Base-by-base conservation (phyloP, 2,329 filamentous ascomycete genomes). In the Trichoderma harzianum region DNA sequence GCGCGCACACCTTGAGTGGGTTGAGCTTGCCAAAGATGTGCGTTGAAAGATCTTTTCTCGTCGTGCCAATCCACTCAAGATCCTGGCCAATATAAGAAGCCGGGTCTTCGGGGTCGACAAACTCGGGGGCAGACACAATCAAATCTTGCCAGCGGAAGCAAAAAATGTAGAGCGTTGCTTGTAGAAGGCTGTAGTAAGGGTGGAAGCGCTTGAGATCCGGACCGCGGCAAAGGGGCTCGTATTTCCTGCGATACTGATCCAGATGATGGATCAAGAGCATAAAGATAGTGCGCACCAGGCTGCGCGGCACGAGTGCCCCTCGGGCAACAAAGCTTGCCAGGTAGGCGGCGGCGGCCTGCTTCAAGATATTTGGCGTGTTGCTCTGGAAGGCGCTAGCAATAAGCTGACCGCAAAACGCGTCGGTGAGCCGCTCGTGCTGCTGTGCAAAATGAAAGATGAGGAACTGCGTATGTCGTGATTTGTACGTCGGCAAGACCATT, bases 141-240 rank as follows among this genome's bases (percentile, higher is more conserved):
- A 99, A 86, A 78, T 98, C 95, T 73, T 94, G 92, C 96, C 96
- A 99, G 70, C 96, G 91, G 85, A 99, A 99, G 84, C 96, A 99
- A 79, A 97, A 98, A 72, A 97, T 95, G 83, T 98, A 98, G 28
- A 98, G 88, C 3, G 97, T 86, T 1, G 94, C 94, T 81, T 98
- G 95, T n/a, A 92, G 90, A 62, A 94, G 90, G 21, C 93, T 91
- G 80, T 98, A 98, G 82, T 97, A 97, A 16, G 92, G 89, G 62
- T 91, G 90, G 79, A 95, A 97, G 61, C 92, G 91, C 74, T 91
- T 90, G 71, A 97, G 87, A 79, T 99, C 94, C 0, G 96, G 96
- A 3, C 94, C 94, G 18, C 90, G 90, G 79, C 94, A 97, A 34
- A 86, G 84, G 6, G 87, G 84, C 79, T 97, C 92, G 79, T 94